These are phyloP conservation scores for Boletus bicolor DNA, from an alignment of 768 basidiomycete species.

Conservation along the genomic window DNA sequence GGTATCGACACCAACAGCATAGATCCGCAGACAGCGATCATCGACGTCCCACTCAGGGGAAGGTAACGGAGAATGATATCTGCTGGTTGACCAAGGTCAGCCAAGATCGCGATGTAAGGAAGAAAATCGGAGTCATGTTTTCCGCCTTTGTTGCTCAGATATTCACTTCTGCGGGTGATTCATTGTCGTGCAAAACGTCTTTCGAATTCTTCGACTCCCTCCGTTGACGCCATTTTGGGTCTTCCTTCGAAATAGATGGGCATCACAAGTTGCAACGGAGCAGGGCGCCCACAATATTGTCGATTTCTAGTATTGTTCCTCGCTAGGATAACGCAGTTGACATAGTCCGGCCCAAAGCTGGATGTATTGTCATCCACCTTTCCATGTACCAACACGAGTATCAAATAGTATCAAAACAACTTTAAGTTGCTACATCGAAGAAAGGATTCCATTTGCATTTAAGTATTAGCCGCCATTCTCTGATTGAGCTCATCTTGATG, in stretches of 20 bases:
- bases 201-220: not conserved
- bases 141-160: not conserved
- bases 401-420: too few relatives aligned
- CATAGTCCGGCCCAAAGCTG: too few relatives aligned
- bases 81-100: slow-evolving; percentile 3
- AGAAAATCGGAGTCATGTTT: not conserved
- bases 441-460: too few relatives aligned
- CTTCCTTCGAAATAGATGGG: slow-evolving; percentile 14
- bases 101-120: slow-evolving; percentile 20
- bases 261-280: not conserved
- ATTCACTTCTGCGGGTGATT: not conserved
- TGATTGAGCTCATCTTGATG: too few relatives aligned
- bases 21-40: slow-evolving; percentile 14
- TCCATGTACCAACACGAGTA: too few relatives aligned
- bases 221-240: not conserved
- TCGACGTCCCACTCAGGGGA: not conserved
- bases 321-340: too few relatives aligned
- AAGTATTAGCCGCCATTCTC: too few relatives aligned
- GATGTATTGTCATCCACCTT: too few relatives aligned
- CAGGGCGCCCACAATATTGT: too few relatives aligned
- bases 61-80: slow-evolving; percentile 2
- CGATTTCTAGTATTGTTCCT: too few relatives aligned
- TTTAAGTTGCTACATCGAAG: too few relatives aligned
- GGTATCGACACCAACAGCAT: not conserved
- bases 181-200: not conserved